A percentile compares a stretch with the other conserved stretches of the same genome.
phyloP scores from a whole-genome alignment of 352 stramenopile genomes.

The Plasmopara muralis region DNA sequence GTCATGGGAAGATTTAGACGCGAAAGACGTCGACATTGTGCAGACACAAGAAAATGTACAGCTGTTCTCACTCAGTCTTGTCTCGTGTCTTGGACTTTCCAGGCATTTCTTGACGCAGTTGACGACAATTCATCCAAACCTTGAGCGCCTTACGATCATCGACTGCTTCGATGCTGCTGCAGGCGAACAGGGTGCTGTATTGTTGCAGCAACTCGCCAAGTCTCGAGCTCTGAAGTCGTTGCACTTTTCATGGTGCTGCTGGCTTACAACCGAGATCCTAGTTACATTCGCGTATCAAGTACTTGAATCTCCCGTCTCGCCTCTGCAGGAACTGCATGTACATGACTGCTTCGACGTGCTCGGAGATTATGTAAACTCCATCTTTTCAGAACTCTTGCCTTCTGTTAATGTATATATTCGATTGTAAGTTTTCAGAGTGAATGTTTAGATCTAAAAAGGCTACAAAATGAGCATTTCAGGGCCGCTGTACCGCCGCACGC shows the following conservation, averaged over 20 bases:
- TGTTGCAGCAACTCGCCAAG: slow-evolving; percentile 45
- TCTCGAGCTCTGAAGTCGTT: slow-evolving; percentile 56
- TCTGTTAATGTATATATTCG: slow-evolving; percentile 33
- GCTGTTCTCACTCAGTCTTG: slow-evolving; percentile 53
- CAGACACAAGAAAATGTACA: slow-evolving; percentile 45
- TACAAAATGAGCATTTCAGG: slow-evolving; percentile 51
- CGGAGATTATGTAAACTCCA: slow-evolving; percentile 57
- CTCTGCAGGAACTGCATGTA: slow-evolving; percentile 43
- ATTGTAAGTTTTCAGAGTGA: background rate
- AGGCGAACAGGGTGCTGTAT: slow-evolving; percentile 29
- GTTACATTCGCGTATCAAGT: slow-evolving; percentile 65
- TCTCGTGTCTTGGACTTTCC: slow-evolving; percentile 59
- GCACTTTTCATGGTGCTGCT: slow-evolving; percentile 77
- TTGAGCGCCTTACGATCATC: slow-evolving; percentile 55
- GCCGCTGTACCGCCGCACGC: slow-evolving; percentile 62
- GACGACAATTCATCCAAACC: slow-evolving; percentile 34
- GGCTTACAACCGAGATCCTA: slow-evolving; percentile 71
- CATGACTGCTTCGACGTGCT: slow-evolving; percentile 73
- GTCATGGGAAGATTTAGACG: slow-evolving; percentile 65
- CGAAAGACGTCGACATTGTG: slow-evolving; percentile 63
- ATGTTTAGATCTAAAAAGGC: background rate
- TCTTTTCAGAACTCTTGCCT: slow-evolving; percentile 56
- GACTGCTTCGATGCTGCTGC: slow-evolving; percentile 61
- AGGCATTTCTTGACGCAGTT: slow-evolving; percentile 41
- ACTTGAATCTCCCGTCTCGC: slow-evolving; percentile 41